phyloP scores from a whole-genome alignment of 176 grass and related monocot genomes.

The Thinopyrum elongatum region DNA sequence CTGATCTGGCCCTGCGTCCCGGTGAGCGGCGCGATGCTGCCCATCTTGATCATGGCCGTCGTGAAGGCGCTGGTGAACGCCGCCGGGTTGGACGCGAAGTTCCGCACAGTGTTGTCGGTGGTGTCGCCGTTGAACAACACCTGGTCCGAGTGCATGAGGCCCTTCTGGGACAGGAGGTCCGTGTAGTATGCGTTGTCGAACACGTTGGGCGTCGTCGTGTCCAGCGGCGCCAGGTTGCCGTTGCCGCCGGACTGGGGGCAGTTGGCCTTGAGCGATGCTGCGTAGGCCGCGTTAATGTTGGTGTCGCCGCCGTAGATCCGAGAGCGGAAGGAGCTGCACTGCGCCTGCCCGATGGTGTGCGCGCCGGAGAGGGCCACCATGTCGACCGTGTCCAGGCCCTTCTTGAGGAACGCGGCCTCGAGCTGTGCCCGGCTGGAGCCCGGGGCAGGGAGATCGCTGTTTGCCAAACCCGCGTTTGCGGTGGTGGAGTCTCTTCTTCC shows the following conservation, averaged over 20 bases:
- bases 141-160: slow-evolving; percentile 50
- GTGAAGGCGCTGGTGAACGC: slow-evolving; percentile 41
- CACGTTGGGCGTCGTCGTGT: no score
- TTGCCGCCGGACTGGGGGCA: no score
- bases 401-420: not conserved
- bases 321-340: slow-evolving; percentile 33
- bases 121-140: slow-evolving; percentile 40
- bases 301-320: slow-evolving; percentile 33
- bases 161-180: not conserved
- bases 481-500: slow-evolving; percentile 37
- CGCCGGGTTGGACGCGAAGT: slow-evolving; percentile 12
- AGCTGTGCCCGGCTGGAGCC: not conserved
- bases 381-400: not conserved
- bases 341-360: slow-evolving; percentile 57
- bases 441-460: not conserved
- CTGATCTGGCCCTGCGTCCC: slow-evolving; percentile 23
- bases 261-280: not conserved
- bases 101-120: slow-evolving; percentile 32
- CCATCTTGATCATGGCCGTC: slow-evolving; percentile 53
- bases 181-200: not conserved
- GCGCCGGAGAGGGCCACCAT: slow-evolving; percentile 23
- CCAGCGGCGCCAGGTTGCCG: no score
- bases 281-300: slow-evolving; percentile 43
- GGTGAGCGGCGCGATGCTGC: not conserved
- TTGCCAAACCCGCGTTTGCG: not conserved